Percentiles rank a stretch among this genome's conserved stretches.
phyloP scores from a whole-genome alignment of 2,329 filamentous ascomycete species.

The Aureobasidium pullulans region DNA sequence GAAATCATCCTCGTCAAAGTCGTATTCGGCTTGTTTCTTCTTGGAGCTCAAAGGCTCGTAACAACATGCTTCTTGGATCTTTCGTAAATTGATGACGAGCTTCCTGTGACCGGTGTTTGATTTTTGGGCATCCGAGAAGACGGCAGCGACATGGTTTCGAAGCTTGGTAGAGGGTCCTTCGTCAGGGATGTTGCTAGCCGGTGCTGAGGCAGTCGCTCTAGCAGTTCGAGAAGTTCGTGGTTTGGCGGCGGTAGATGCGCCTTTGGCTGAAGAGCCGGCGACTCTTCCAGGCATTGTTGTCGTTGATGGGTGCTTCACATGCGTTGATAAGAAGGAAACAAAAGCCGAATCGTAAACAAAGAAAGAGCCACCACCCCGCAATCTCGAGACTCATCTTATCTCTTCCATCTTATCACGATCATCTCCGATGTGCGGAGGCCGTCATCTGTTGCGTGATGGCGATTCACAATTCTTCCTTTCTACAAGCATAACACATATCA shows the following conservation, averaged over 20 bases:
- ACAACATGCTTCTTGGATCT: conserved; percentile 79
- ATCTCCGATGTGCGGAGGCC: conserved; percentile 9
- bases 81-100: conserved; percentile 76
- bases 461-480: neutral
- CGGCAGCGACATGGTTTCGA: conserved; percentile 61
- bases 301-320: neutral
- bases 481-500: neutral
- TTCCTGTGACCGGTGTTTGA: conserved; percentile 88
- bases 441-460: neutral
- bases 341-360: conserved; percentile 6
- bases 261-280: conserved; percentile 13
- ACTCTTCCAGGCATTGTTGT: conserved; percentile 26
- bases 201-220: conserved; percentile 21
- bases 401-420: conserved; percentile 5
- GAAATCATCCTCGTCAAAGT: conserved; percentile 80
- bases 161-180: conserved; percentile 65
- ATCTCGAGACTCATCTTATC: neutral
- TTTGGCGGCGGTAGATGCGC: conserved; percentile 14
- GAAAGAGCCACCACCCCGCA: conserved; percentile 1
- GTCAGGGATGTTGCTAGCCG: conserved; percentile 49
- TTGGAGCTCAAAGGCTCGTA: conserved; percentile 47
- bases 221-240: conserved; percentile 15
- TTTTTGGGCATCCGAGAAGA: conserved; percentile 62
- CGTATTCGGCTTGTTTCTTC: conserved; percentile 48
- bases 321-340: neutral